Conservation (phyloP, 2,329 filamentous ascomycete species). For the Trichophyton schoenleinii region DNA sequence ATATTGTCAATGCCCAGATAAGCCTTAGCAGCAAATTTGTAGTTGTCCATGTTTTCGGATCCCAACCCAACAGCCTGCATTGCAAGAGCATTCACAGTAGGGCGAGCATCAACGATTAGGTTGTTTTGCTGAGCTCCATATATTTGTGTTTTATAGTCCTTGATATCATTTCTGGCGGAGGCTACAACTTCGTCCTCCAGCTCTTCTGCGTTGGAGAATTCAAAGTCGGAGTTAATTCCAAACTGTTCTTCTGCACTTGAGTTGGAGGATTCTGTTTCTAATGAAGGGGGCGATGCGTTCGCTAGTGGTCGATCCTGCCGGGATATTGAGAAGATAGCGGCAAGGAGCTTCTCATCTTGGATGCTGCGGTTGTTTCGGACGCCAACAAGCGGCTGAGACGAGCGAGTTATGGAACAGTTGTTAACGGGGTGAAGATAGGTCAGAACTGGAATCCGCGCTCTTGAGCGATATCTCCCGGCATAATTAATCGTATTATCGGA, state of each 20-base stretch:
- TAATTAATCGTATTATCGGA: conserved; percentile 98
- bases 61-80: conserved; percentile 90
- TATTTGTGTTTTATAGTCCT: conserved; percentile 51
- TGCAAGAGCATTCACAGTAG: conserved; percentile 83
- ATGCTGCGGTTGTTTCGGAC: conserved; percentile 79
- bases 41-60: conserved; percentile 96
- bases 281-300: conserved; percentile 25
- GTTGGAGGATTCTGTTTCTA: conserved; percentile 33
- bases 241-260: conserved; percentile 42
- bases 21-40: conserved; percentile 78
- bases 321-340: conserved; percentile 77
- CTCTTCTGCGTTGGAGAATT: conserved; percentile 51
- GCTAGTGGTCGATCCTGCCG: conserved; percentile 34
- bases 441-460: conserved; percentile 73
- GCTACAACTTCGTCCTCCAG: conserved; percentile 57
- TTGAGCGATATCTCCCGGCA: conserved; percentile 75
- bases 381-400: conserved; percentile 81
- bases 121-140: conserved; percentile 92
- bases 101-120: conserved; percentile 88
- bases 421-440: conserved; percentile 95
- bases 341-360: conserved; percentile 87
- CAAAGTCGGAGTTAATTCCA: conserved; percentile 32
- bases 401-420: conserved; percentile 91
- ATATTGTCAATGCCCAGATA: conserved; percentile 97
- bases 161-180: conserved; percentile 44